Conservation (phyloP, 2,329 filamentous ascomycete species). For the Phyllosticta ampelicida region DNA sequence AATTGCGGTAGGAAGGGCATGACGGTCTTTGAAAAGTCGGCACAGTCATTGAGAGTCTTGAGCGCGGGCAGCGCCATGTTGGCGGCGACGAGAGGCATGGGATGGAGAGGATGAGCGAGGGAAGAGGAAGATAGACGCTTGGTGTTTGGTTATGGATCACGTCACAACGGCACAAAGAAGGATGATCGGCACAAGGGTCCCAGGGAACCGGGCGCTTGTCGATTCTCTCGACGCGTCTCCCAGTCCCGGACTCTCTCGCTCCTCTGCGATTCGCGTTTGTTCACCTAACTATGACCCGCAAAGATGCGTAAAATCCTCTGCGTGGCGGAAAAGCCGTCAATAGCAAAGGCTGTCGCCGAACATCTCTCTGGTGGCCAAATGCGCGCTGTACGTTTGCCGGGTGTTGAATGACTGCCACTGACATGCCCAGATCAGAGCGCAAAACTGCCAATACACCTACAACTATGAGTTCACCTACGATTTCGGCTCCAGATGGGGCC, state of each 20-base stretch:
- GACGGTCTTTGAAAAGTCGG: conserved; percentile 64
- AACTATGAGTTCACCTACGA: conserved; percentile 90
- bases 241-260: not conserved
- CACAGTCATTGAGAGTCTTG: conserved; percentile 59
- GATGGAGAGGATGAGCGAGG: not conserved
- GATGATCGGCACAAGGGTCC: conserved; percentile 6
- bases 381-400: not conserved
- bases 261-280: not conserved
- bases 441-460: conserved; percentile 67
- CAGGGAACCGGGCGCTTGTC: not conserved
- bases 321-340: conserved; percentile 83
- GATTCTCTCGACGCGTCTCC: not conserved
- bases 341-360: conserved; percentile 84
- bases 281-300: not conserved
- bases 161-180: conserved; percentile 4
- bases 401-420: not conserved
- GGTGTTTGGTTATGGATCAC: not conserved
- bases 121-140: not conserved
- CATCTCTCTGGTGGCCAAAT: conserved; percentile 63
- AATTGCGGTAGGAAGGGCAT: conserved; percentile 64
- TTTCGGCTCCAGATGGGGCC: conserved; percentile 71
- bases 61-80: conserved; percentile 61
- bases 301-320: conserved; percentile 52
- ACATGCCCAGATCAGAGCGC: conserved; percentile 50
- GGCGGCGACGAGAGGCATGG: conserved; percentile 2